A percentile compares a stretch with the other conserved stretches of the same genome.
These are phyloP conservation scores for Achaetomiella virescens DNA, from an alignment of 495 filamentous ascomycete species.

Conservation along the genomic window DNA sequence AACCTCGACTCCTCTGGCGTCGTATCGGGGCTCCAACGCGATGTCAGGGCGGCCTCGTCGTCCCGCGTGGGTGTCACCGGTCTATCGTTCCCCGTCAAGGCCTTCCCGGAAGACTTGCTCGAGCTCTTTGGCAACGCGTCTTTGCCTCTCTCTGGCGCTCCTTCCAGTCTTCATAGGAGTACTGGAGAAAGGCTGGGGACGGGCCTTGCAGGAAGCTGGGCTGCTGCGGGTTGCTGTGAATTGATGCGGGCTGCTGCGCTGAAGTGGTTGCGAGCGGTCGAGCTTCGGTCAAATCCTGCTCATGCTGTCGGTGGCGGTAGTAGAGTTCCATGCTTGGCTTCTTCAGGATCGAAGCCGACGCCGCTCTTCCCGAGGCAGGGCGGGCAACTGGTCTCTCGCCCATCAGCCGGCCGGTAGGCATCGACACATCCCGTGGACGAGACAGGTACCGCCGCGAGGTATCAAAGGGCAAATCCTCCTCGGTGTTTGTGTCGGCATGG, in stretches of 20 bases:
- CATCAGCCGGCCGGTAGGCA: neutral
- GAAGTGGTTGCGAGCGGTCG: neutral
- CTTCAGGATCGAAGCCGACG: neutral
- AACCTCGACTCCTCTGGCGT: neutral
- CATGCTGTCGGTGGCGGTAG: neutral
- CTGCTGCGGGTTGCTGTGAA: neutral
- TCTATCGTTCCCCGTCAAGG: neutral
- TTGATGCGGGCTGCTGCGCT: neutral
- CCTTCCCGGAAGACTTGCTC: neutral
- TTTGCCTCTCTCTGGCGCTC: too few species aligned
- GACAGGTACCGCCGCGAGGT: neutral
- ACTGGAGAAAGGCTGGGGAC: too few species aligned
- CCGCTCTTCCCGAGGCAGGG: neutral
- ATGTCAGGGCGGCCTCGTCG: neutral
- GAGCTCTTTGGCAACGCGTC: neutral
- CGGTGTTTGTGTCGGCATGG: too few species aligned
- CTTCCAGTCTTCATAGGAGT: too few species aligned
- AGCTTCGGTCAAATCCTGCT: neutral
- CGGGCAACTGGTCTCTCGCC: neutral
- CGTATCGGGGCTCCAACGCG: slow-evolving; percentile 18
- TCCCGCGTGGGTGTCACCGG: neutral
- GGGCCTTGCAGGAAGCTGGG: too few species aligned
- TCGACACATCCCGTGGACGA: neutral
- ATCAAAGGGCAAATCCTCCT: too few species aligned
- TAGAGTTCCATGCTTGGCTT: neutral